Base-by-base conservation (phyloP, 1,139 yeast genomes). In the Taphrina sp. region DNA sequence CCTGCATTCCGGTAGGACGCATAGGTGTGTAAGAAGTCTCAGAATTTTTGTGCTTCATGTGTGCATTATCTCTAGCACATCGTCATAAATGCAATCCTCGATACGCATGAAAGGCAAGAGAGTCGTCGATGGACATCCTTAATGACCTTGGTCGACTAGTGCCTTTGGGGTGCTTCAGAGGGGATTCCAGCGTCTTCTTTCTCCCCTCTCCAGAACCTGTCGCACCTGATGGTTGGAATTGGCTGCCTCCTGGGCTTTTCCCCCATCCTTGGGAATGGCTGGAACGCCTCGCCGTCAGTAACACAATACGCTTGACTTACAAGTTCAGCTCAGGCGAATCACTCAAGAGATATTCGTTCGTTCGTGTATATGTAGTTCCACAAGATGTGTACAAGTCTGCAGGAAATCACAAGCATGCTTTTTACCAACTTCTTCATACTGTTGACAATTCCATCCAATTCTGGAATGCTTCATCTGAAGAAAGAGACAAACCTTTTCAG, bases 211-310 rank as follows among this genome's bases (percentile, higher is more conserved):
- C 42, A n/a, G 56, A 41, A 26, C 42, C 41, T 10, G 36, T 24
- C 10, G 49, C 56, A 7, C 36, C 56, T 26, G 56, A 51, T n/a
- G 24, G 51, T 5, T 47, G 42, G 34, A 17, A 14, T 14, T 47
- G 53, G 53, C 44, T 47, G 22, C 45, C 53, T 3, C 45, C 53
- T 5, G 44, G 53, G 5, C 12, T 8, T n/a, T 47, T 47, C 17
- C 53, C 53, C 3, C 29, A 23, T 20, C 19, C 37, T 12, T 38
- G 43, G 37, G 37, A 20, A n/a, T 47, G 53, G 53, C 53, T 47
- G 22, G 53, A 47, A 5, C 14, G 12, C 14, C 28, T 47, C 42
- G 29, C 38, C n/a, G 14, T 16, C 3, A 19, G n/a, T 16, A 38
- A 37, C 12, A 24, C 37, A 17, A 22, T 47, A 3, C 26, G 43